Percentiles rank a stretch among this genome's conserved stretches.
Evolutionary conservation across 2,329 filamentous ascomycete species (phyloP).

Genomic region (Fusarium equiseti): DNA sequence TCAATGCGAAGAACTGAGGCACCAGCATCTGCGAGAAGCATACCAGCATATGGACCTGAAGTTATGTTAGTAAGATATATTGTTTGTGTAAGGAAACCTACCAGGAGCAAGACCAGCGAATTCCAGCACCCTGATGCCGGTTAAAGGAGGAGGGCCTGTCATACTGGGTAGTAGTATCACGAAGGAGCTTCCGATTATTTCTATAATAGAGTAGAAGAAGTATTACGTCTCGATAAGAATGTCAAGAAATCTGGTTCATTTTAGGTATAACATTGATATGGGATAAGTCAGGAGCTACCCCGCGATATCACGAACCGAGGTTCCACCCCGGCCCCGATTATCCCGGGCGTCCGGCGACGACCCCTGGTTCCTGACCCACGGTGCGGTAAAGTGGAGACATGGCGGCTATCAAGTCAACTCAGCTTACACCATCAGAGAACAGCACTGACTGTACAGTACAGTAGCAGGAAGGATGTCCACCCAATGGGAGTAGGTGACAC

Average conservation of each 20-base stretch:
- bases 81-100: constrained; percentile 46
- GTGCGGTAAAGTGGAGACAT: constrained; percentile 7
- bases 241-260: not conserved
- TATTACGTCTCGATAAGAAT: not conserved
- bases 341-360: not conserved
- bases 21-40: constrained; percentile 90
- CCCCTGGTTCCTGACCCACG: not conserved
- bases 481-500: not conserved
- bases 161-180: constrained; percentile 32
- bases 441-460: not conserved
- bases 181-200: not conserved
- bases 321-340: constrained; percentile 21
- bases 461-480: not conserved
- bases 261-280: not conserved
- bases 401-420: constrained; percentile 5
- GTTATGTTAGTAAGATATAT: not conserved
- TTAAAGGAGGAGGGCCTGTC: constrained; percentile 54
- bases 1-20: constrained; percentile 90
- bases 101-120: constrained; percentile 73
- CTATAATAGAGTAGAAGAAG: no score
- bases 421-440: not conserved
- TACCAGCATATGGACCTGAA: constrained; percentile 85
- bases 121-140: constrained; percentile 69
- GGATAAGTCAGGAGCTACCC: constrained; percentile 18
- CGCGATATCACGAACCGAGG: constrained; percentile 41